Percentiles rank a stretch among this genome's conserved stretches.
Evolutionary conservation across 495 filamentous ascomycete species (phyloP).

Genomic region (Hypoxylon perforatum): DNA sequence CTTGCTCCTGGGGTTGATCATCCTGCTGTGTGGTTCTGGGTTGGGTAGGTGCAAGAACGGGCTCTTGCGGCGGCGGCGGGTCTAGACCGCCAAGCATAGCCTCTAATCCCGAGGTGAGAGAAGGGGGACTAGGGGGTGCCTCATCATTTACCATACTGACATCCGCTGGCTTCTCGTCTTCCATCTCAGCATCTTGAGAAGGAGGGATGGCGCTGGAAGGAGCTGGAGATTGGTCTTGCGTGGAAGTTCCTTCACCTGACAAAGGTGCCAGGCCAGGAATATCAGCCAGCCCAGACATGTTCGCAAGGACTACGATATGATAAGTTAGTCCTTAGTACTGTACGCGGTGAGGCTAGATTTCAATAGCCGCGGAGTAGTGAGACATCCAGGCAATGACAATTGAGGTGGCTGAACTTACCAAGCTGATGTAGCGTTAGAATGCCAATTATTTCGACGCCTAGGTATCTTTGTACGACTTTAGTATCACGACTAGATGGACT

Average conservation of each 20-base stretch:
- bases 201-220: background rate
- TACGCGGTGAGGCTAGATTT: background rate
- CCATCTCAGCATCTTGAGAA: background rate
- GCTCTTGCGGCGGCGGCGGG: constrained; percentile 17
- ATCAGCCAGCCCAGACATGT: constrained; percentile 58
- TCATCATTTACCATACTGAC: constrained; percentile 16
- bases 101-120: constrained; percentile 57
- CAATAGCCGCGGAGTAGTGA: no score
- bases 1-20: constrained; percentile 24
- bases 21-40: constrained; percentile 24
- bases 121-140: constrained; percentile 45
- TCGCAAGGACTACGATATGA: constrained; percentile 21
- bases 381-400: no score
- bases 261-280: constrained; percentile 51
- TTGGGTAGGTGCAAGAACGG: constrained; percentile 4
- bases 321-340: background rate
- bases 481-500: no score
- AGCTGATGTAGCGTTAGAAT: no score
- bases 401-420: no score
- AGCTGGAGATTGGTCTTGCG: constrained; percentile 2
- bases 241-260: background rate
- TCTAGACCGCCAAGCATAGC: constrained; percentile 57
- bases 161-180: constrained; percentile 13
- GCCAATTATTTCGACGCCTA: no score
- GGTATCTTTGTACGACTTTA: no score